Percentiles rank a stretch among this genome's conserved stretches.
These are phyloP conservation scores for Massariosphaeria phaeospora DNA, from an alignment of 495 filamentous ascomycete genomes.

Conservation along the genomic window DNA sequence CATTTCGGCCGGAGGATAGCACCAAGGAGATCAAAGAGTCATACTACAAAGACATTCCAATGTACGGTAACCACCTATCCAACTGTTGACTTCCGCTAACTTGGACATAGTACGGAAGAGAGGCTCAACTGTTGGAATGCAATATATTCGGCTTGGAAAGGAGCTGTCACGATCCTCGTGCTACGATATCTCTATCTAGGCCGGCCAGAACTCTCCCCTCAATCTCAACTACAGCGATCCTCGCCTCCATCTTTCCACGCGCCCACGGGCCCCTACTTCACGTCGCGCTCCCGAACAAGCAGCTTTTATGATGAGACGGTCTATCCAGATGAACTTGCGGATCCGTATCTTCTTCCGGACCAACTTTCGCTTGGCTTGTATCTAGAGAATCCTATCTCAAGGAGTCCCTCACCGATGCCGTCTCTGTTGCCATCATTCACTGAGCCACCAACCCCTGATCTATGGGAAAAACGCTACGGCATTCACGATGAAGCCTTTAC, in stretches of 20 bases:
- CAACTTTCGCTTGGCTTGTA: slow-evolving; percentile 2
- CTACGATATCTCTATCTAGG: slow-evolving; percentile 23
- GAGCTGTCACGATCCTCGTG: slow-evolving; percentile 10
- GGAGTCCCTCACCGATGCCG: slow-evolving; percentile 18
- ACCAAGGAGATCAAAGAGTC: not conserved
- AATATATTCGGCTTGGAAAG: slow-evolving; percentile 14
- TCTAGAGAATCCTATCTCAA: not conserved
- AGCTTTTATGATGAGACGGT: too few species aligned
- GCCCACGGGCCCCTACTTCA: too few species aligned
- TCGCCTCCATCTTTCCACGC: slow-evolving; percentile 1
- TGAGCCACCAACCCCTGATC: not conserved
- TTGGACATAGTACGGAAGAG: not conserved
- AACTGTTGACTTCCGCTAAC: not conserved
- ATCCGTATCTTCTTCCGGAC: too few species aligned
- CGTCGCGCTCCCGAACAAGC: too few species aligned
- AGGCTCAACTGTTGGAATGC: not conserved
- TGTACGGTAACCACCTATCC: slow-evolving; percentile 1
- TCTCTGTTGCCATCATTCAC: not conserved
- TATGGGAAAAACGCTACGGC: slow-evolving; percentile 20
- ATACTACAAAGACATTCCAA: not conserved
- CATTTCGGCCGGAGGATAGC: slow-evolving; percentile 2
- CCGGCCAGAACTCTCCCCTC: slow-evolving; percentile 5
- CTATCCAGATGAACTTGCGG: too few species aligned
- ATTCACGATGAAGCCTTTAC: slow-evolving; percentile 21
- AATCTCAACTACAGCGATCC: not conserved